phyloP scores from a whole-genome alignment of 495 filamentous ascomycete genomes.

The Trichocladium uniseriatum region DNA sequence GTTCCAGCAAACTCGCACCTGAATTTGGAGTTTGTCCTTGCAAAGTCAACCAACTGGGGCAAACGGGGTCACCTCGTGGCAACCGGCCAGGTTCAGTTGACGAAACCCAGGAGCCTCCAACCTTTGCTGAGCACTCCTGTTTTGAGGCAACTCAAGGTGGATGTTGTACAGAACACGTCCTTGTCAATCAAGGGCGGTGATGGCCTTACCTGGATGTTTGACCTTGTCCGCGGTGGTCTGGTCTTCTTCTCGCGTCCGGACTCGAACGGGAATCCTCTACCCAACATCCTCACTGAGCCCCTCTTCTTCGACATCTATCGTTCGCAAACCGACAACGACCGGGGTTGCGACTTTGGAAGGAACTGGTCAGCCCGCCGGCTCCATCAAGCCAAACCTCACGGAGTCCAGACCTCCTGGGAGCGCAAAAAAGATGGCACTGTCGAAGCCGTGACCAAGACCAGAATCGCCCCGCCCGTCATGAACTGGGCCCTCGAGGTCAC shows the following conservation, averaged over 20 bases:
- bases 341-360: slow-evolving; percentile 35
- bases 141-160: not conserved
- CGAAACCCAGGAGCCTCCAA: slow-evolving; percentile 14
- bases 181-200: slow-evolving; percentile 23
- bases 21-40: slow-evolving; percentile 36
- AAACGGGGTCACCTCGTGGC: slow-evolving; percentile 40
- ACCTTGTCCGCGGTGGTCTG: slow-evolving; percentile 32
- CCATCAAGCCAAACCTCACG: slow-evolving; percentile 36
- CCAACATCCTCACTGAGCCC: slow-evolving; percentile 37
- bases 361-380: slow-evolving; percentile 35
- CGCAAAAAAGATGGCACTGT: slow-evolving; percentile 22
- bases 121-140: not conserved
- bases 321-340: slow-evolving; percentile 58
- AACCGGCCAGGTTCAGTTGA: slow-evolving; percentile 41
- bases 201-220: slow-evolving; percentile 34
- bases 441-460: slow-evolving; percentile 35
- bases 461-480: slow-evolving; percentile 50
- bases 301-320: slow-evolving; percentile 42
- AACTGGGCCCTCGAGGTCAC: slow-evolving; percentile 50
- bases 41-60: slow-evolving; percentile 36
- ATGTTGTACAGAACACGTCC: not conserved
- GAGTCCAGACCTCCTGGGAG: slow-evolving; percentile 35
- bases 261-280: not conserved
- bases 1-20: slow-evolving; percentile 32
- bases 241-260: slow-evolving; percentile 25